phyloP scores from a whole-genome alignment of 2,329 filamentous ascomycete species.

The Curvularia eragrostidis region DNA sequence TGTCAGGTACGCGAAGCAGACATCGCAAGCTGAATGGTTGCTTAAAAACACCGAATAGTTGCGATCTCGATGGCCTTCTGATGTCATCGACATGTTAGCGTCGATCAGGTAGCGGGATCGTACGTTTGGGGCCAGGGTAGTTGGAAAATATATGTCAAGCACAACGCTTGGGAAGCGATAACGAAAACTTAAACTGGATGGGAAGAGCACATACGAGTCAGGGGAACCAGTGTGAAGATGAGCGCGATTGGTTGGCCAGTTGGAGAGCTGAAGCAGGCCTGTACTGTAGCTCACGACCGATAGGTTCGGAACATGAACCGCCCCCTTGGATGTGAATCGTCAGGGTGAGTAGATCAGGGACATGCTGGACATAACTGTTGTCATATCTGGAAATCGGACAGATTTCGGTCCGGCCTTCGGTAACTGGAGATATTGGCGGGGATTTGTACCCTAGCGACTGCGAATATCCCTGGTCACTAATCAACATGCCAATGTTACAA shows the following conservation, averaged over 20 bases:
- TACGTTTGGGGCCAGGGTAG: background rate
- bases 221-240: background rate
- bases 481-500: background rate
- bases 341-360: background rate
- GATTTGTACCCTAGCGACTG: background rate
- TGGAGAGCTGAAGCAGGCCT: background rate
- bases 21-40: slow-evolving; percentile 10
- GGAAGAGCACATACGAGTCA: background rate
- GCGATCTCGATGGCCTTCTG: slow-evolving; percentile 11
- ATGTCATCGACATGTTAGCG: slow-evolving; percentile 19
- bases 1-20: slow-evolving; percentile 18
- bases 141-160: background rate
- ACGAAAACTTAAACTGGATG: background rate
- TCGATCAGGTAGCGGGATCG: slow-evolving; percentile 13
- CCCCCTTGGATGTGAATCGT: background rate
- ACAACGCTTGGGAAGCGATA: too few species aligned
- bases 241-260: background rate
- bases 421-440: background rate
- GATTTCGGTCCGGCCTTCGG: background rate
- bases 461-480: background rate
- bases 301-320: background rate
- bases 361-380: background rate
- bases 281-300: background rate
- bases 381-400: background rate
- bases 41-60: background rate